Evolutionary conservation across 805 yeast species (phyloP), one percentile per base, ranked within the genome.

Genomic region (Wickerhamiella hasegawae): DNA sequence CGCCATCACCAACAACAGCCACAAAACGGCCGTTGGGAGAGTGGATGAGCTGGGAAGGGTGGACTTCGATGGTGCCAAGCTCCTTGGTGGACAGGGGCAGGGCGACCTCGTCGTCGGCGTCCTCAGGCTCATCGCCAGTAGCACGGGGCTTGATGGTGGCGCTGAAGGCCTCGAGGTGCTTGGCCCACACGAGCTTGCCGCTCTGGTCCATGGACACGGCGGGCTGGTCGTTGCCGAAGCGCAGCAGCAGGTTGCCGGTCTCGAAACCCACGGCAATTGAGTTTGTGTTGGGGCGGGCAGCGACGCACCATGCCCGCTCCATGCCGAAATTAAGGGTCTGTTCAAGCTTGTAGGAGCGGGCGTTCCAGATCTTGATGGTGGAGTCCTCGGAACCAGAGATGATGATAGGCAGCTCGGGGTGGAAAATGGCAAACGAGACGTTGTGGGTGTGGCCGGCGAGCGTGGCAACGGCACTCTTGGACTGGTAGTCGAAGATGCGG

Each of bases 21-120:
- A 85, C 96, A 55, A 80, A 90, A 58, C 95, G 74, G 44, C 99
- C 99, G 54, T 90, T 90, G 43, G 97, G 96, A 31, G 97, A 87
- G 58, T 90, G 98, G 33, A 68, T 62, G 51, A 90, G 67, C 40
- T 79, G 69, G 42, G 80, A 78, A 35, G 98, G 97, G 66, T 76
- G 90, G 31, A 87, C 72, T 58, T 90, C 98, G 35, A 87, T 82
- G 18, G 82, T 65, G n/a, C 98, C 98, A 41, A 90, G 65, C 51
- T 90, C 98, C 60, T 85, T 85, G 37, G 78, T 76, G 44, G 78
- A 75, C 46, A 90, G 61, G 3, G 82, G 66, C 41, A 90, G 58
- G n/a, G 28, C 28, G 18, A 6, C 18, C 4, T 25, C 33, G 21
- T 39, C 48, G 20, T 29, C 38, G 26, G 27, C 39, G 30, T 24